Conservation (phyloP, 169 alveolate species). For the Fabrea salina region DNA sequence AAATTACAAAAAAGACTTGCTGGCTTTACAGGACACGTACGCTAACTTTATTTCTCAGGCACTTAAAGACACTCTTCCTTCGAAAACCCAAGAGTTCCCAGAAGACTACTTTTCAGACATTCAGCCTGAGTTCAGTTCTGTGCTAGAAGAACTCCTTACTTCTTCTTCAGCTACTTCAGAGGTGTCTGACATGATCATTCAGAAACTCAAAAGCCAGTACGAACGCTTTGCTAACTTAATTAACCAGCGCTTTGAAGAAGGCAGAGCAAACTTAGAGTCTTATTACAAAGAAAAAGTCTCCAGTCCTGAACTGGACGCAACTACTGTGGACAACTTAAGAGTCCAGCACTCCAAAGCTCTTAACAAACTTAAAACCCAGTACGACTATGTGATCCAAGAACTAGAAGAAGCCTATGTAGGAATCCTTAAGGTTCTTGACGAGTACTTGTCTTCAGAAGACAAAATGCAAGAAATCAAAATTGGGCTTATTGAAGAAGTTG, state of each 20-base stretch:
- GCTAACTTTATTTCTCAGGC: not conserved
- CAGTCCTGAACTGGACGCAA: not conserved
- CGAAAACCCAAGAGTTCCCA: not conserved
- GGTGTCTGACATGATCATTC: not conserved
- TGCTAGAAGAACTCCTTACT: not conserved
- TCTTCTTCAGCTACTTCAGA: not conserved
- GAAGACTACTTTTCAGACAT: not conserved
- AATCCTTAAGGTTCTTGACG: slow-evolving; percentile 1
- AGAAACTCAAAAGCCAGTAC: not conserved
- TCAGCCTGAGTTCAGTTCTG: not conserved
- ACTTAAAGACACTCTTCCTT: slow-evolving; percentile 15
- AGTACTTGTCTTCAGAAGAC: not conserved
- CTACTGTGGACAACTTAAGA: not conserved
- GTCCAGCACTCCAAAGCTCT: slow-evolving; percentile 14
- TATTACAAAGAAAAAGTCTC: slow-evolving; percentile 11
- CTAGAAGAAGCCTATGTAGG: slow-evolving; percentile 21
- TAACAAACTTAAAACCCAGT: slow-evolving; percentile 6
- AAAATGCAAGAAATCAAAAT: not conserved
- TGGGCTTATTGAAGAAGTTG: not conserved
- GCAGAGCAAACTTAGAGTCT: not conserved
- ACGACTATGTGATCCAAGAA: not conserved
- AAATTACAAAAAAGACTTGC: not conserved
- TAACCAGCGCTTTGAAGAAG: slow-evolving; percentile 10
- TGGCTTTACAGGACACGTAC: slow-evolving; percentile 9
- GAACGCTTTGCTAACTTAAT: not conserved